Base-by-base conservation (phyloP, 2,329 filamentous ascomycete genomes). In the Paraphoma chrysanthemicola region DNA sequence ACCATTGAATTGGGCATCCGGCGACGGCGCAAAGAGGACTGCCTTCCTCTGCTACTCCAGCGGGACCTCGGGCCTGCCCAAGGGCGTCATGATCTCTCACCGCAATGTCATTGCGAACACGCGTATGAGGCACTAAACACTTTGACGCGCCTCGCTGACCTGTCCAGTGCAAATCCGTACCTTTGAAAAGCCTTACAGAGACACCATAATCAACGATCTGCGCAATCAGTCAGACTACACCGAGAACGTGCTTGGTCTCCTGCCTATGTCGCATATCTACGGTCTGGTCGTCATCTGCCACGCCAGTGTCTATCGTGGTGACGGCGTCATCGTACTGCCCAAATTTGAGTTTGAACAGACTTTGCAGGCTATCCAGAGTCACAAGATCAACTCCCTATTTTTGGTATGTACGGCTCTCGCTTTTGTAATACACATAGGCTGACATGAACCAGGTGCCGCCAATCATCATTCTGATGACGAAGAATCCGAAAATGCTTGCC, bases 21-120 rank as follows among this genome's bases (percentile, higher is more conserved):
- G 90, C 0, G 86, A 91, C 64, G 89, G 88, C 3, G 83, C 84
- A 36, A 85, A 86, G 51, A 88, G 89, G 66, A 87, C 87, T 6
- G 89, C 91, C 0, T 94, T 90, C 70, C 81, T 96, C 44, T 93
- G 90, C 78, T 93, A 92, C 73, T 92, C 89, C 0, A 91, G 88
- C 71, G 91, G 91, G 17, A 94, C 91, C 1, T 93, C 90, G 10
- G 91, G 91, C 3, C 78, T 93, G 38, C 91, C 91, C 14, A 92
- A 93, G 88, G 91, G 90, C 44, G 91, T 93, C 51, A 92, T 91
- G 88, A 90, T 94, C 56, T 90, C 90, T 3, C 91, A 94, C 71
- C 79, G 79, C 38, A 94, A 94, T 62, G 88, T 93, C 43, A 93
- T 94, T 46, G 85, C 90, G 50, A 94, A 93, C 69, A 84, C 87